A percentile compares a stretch with the other conserved stretches of the same genome.
These are phyloP conservation scores for Priceomyces melissophilus DNA, from an alignment of 805 yeast genomes.

Conservation along the genomic window DNA sequence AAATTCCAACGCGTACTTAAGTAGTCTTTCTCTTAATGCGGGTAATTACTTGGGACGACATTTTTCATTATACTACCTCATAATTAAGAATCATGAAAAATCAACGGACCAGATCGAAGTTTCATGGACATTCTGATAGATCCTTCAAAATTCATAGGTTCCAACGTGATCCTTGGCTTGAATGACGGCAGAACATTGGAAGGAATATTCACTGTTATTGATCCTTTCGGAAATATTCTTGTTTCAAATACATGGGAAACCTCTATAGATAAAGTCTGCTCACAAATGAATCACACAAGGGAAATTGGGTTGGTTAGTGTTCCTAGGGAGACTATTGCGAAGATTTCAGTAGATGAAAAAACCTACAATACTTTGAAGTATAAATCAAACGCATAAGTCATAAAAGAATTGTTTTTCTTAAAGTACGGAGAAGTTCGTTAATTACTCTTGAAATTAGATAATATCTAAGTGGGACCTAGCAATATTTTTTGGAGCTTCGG, in stretches of 20 bases:
- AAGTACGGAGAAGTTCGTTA: too few relatives aligned
- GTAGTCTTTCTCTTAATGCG: not conserved
- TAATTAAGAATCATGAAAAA: too few relatives aligned
- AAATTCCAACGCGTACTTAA: not conserved
- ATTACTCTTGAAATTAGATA: too few relatives aligned
- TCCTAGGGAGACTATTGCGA: slow-evolving; percentile 37
- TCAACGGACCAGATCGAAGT: too few relatives aligned
- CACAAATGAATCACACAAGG: slow-evolving; percentile 25
- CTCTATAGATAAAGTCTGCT: slow-evolving; percentile 23
- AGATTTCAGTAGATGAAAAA: slow-evolving; percentile 21
- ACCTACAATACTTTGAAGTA: slow-evolving; percentile 9
- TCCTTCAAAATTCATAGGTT: slow-evolving; percentile 30
- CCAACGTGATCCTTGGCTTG: slow-evolving; percentile 23
- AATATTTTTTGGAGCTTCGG: too few relatives aligned
- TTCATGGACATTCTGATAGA: not conserved
- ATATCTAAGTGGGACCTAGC: too few relatives aligned
- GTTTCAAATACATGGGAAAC: slow-evolving; percentile 34
- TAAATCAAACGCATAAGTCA: too few relatives aligned
- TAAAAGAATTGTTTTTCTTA: too few relatives aligned
- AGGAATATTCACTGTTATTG: slow-evolving; percentile 38
- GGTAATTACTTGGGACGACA: not conserved
- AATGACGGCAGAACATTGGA: slow-evolving; percentile 31
- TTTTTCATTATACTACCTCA: too few relatives aligned
- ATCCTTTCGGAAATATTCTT: slow-evolving; percentile 42
- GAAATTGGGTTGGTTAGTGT: slow-evolving; percentile 54